phyloP scores from a whole-genome alignment of 2,329 filamentous ascomycete species.

The Trichophaea hybrida region DNA sequence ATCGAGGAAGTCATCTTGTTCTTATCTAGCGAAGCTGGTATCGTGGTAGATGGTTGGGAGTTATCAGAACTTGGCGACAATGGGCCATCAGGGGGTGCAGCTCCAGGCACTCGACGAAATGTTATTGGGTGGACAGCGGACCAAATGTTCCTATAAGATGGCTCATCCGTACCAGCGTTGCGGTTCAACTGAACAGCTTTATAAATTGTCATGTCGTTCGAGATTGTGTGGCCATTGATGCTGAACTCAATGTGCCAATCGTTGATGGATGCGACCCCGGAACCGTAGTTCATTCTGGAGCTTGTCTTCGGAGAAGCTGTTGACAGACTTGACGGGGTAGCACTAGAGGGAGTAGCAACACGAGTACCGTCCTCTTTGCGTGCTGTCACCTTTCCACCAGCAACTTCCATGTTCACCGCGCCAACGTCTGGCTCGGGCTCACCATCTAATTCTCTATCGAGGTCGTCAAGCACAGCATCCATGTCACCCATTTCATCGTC shows the following conservation, averaged over 20 bases:
- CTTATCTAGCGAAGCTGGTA: constrained; percentile 68
- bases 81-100: constrained; percentile 58
- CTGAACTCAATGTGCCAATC: constrained; percentile 91
- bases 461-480: constrained; percentile 77
- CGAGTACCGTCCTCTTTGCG: constrained; percentile 83
- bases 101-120: constrained; percentile 73
- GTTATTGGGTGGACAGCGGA: constrained; percentile 80
- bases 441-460: constrained; percentile 70
- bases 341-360: constrained; percentile 58
- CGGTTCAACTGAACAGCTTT: constrained; percentile 57
- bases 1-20: constrained; percentile 78
- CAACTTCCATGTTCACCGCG: constrained; percentile 83
- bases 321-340: constrained; percentile 33
- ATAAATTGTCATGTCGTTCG: constrained; percentile 90
- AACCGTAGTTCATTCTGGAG: constrained; percentile 33
- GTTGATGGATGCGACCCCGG: constrained; percentile 48
- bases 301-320: constrained; percentile 48
- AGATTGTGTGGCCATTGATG: constrained; percentile 66
- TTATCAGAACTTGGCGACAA: constrained; percentile 42
- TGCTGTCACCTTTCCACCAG: constrained; percentile 75
- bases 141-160: constrained; percentile 67
- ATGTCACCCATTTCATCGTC: constrained; percentile 57
- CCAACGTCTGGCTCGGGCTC: constrained; percentile 60
- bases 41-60: constrained; percentile 37
- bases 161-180: constrained; percentile 37